phyloP scores from a whole-genome alignment of 306 rosid species.

The Ammopiptanthus mongolicus region DNA sequence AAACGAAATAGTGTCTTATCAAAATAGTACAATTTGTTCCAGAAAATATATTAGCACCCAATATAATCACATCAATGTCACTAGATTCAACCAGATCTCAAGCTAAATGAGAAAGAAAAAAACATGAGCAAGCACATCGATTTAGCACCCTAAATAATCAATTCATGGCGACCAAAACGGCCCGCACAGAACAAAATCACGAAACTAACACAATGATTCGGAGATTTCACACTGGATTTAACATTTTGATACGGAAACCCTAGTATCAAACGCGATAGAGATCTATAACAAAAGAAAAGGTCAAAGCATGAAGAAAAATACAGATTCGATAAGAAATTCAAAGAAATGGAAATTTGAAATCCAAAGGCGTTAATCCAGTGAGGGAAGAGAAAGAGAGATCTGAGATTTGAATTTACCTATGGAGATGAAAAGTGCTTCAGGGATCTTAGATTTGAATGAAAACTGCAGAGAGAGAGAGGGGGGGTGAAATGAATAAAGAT shows the following conservation, averaged over 20 bases:
- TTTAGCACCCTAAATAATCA: not conserved
- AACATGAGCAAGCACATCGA: conserved; percentile 6
- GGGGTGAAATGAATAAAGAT: too few relatives aligned
- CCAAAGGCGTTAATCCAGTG: not conserved
- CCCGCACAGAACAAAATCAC: not conserved
- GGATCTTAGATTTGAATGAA: conserved; percentile 27
- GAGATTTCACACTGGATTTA: not conserved
- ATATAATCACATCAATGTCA: not conserved
- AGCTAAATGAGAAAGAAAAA: not conserved
- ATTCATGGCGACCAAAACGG: not conserved
- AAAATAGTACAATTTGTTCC: too few relatives aligned
- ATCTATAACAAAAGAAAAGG: not conserved
- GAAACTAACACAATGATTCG: not conserved
- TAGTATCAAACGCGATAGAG: conserved; percentile 17
- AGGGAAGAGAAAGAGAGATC: conserved; percentile 15
- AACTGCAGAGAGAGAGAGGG: conserved; percentile 1
- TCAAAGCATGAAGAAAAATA: not conserved
- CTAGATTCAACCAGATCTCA: conserved; percentile 41
- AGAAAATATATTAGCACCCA: too few relatives aligned
- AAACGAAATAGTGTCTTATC: too few relatives aligned
- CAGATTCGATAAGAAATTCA: not conserved
- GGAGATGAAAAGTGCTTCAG: conserved; percentile 25
- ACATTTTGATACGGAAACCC: conserved; percentile 1
- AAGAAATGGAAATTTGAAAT: not conserved
- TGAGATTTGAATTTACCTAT: conserved; percentile 43